These are phyloP conservation scores for Trichocomaceae sp. DNA, from an alignment of 2,329 filamentous ascomycete species.

Conservation along the genomic window DNA sequence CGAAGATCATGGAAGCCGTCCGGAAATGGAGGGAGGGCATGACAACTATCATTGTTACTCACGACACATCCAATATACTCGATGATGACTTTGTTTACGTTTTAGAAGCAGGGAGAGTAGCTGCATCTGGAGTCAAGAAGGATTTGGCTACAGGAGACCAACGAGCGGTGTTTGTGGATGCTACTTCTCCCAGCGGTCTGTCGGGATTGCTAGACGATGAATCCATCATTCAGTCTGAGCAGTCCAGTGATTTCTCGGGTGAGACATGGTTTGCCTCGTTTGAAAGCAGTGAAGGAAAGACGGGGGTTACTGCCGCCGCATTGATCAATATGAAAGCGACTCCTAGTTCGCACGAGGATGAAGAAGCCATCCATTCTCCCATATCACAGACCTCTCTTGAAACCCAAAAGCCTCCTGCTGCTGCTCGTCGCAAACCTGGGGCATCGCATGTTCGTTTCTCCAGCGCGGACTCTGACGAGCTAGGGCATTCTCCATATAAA, in stretches of 20 bases:
- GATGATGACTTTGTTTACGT: conserved; percentile 72
- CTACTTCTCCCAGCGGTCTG: neutral
- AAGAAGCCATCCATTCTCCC: neutral
- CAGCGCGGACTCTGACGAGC: neutral
- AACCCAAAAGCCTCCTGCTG: neutral
- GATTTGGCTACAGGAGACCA: conserved; percentile 36
- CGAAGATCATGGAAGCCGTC: conserved; percentile 65
- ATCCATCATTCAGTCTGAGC: neutral
- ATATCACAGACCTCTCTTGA: neutral
- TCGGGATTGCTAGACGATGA: neutral
- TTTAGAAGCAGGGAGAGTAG: conserved; percentile 61
- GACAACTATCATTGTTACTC: conserved; percentile 90
- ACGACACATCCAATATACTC: conserved; percentile 72
- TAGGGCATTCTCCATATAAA: neutral
- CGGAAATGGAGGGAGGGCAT: conserved; percentile 69
- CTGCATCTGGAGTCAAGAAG: conserved; percentile 60
- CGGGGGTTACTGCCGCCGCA: neutral
- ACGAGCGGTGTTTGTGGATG: neutral
- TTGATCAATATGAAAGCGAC: neutral
- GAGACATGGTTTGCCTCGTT: conserved; percentile 1
- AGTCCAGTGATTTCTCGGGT: neutral
- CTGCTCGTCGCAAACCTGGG: neutral
- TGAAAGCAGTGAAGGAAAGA: neutral
- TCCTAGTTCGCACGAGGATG: neutral
- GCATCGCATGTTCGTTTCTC: neutral